Evolutionary conservation across 805 yeast species (phyloP).

Genomic region (Diddensiella caesifluorescens): DNA sequence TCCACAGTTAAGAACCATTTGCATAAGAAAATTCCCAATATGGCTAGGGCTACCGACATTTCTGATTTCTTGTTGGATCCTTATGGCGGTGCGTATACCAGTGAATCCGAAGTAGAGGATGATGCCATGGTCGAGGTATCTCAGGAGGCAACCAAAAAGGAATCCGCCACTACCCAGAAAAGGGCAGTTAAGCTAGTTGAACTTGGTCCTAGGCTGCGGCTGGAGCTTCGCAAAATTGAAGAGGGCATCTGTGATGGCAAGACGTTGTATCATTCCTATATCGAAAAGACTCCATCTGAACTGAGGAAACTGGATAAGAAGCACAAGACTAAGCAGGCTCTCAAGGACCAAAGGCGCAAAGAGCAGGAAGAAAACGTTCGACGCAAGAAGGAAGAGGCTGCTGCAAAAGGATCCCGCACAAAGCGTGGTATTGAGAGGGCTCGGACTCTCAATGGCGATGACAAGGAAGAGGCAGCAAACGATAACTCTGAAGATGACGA

Average conservation of each 20-base stretch:
- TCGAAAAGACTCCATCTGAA: conserved; percentile 61
- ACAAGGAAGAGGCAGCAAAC: conserved; percentile 25
- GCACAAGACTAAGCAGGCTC: conserved; percentile 55
- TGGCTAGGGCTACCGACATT: conserved; percentile 64
- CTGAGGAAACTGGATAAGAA: conserved; percentile 54
- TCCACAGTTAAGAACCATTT: conserved; percentile 56
- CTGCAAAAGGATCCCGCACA: conserved; percentile 66
- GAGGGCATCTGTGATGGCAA: conserved; percentile 89
- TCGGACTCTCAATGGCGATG: conserved; percentile 13
- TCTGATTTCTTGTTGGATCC: conserved; percentile 81
- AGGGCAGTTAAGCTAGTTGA: conserved; percentile 90
- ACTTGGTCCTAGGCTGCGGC: conserved; percentile 81
- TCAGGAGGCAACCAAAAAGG: conserved; percentile 21
- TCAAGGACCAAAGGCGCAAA: conserved; percentile 67
- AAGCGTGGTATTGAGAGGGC: conserved; percentile 44
- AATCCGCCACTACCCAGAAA: conserved; percentile 39
- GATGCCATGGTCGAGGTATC: conserved; percentile 24
- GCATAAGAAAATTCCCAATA: conserved; percentile 63
- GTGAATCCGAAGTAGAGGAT: conserved; percentile 84
- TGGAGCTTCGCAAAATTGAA: conserved; percentile 78
- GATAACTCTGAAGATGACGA: conserved; percentile 25
- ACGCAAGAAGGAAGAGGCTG: conserved; percentile 63
- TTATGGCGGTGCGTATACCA: conserved; percentile 72
- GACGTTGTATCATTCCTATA: conserved; percentile 72
- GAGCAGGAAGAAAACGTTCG: conserved; percentile 76